Conservation (phyloP, 2,329 filamentous ascomycete species). For the Aspergillus cejpii region DNA sequence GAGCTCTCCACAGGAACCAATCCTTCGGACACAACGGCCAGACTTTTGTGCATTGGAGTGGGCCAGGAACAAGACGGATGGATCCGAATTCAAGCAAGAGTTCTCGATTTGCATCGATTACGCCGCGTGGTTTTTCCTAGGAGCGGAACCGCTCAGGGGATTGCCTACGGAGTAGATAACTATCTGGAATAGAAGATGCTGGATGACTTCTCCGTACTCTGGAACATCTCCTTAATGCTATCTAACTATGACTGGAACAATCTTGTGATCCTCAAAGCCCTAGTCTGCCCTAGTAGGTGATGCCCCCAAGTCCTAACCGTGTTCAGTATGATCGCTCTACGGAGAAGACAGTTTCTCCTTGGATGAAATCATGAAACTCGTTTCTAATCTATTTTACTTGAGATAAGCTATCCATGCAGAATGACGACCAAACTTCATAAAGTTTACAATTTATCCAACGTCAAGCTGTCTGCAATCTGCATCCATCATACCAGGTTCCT, state of each 20-base stretch:
- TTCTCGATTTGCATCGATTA: slow-evolving; percentile 11
- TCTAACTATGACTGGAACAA: neutral
- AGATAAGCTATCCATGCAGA: neutral
- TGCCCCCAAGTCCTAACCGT: too few relatives aligned
- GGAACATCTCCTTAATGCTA: neutral
- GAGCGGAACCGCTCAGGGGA: neutral
- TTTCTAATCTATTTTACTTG: neutral
- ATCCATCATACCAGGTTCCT: too few relatives aligned
- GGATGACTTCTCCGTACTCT: slow-evolving; percentile 10
- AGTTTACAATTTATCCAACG: too few relatives aligned
- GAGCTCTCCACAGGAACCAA: slow-evolving; percentile 28
- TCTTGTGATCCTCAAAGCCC: slow-evolving; percentile 5
- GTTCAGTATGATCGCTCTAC: slow-evolving; percentile 3
- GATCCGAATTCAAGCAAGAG: slow-evolving; percentile 23
- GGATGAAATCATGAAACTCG: too few relatives aligned
- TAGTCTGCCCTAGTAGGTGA: too few relatives aligned
- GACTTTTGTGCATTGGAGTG: slow-evolving; percentile 25
- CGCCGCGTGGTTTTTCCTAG: slow-evolving; percentile 16
- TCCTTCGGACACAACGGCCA: slow-evolving; percentile 23
- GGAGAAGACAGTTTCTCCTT: too few relatives aligned
- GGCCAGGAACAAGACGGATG: slow-evolving; percentile 24
- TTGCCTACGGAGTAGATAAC: too few relatives aligned
- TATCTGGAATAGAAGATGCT: slow-evolving; percentile 3
- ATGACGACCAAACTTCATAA: neutral
- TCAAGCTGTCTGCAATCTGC: too few relatives aligned